Percentiles rank a stretch among this genome's conserved stretches.
Evolutionary conservation across 129 eudicot genomes (phyloP).

Genomic region (Logfia minima): DNA sequence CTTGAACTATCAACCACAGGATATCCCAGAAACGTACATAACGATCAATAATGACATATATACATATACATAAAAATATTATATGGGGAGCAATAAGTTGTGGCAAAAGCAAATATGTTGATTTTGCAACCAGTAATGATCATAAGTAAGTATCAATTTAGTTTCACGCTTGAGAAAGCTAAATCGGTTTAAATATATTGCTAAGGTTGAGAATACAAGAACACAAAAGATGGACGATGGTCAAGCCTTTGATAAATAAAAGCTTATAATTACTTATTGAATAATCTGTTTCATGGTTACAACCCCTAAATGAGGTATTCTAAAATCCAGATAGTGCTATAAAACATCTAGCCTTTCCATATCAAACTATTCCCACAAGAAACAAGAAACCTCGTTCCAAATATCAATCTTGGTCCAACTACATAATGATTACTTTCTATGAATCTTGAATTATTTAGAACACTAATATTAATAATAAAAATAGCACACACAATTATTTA

Average conservation of each 20-base stretch:
- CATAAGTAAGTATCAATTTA: not conserved
- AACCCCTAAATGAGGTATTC: not conserved
- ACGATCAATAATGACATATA: not conserved
- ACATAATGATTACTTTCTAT: not conserved
- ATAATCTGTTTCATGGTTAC: not conserved
- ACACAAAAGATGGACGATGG: not conserved
- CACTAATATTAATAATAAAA: not conserved
- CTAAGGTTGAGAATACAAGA: not conserved
- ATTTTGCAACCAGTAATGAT: too few species aligned
- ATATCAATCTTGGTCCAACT: not conserved
- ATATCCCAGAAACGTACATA: not conserved
- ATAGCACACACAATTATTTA: not conserved
- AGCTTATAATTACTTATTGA: not conserved
- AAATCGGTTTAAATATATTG: not conserved
- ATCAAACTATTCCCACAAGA: not conserved
- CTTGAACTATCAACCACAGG: conserved; percentile 1
- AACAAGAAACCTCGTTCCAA: not conserved
- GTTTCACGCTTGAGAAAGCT: not conserved
- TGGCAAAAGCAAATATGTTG: not conserved
- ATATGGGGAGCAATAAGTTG: too few species aligned
- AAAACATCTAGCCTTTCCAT: not conserved
- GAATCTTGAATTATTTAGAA: not conserved
- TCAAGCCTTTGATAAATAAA: not conserved
- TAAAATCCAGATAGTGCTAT: not conserved
- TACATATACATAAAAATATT: too few species aligned